These are phyloP conservation scores for Mucor racemosus DNA, from an alignment of 371 early-diverging fungal genomes.

Conservation along the genomic window DNA sequence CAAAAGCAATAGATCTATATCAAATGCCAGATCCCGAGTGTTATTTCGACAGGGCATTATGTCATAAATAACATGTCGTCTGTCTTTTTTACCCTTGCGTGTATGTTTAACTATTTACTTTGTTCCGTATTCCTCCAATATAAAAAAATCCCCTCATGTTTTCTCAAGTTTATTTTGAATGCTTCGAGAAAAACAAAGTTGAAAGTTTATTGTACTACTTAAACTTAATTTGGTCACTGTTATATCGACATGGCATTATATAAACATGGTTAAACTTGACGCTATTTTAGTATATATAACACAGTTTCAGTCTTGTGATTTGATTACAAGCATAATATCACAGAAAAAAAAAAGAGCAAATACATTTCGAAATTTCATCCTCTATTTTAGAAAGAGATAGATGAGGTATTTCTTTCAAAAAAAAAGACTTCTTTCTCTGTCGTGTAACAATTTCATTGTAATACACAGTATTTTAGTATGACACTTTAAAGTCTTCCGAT, in stretches of 20 bases:
- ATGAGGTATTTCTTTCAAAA: not conserved
- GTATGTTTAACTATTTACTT: not conserved
- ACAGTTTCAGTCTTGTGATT: slow-evolving; percentile 1
- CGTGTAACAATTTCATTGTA: not conserved
- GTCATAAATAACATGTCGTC: not conserved
- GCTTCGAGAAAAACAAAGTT: not conserved
- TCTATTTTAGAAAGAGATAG: not conserved
- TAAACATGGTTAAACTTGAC: not conserved
- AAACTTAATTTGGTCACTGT: not conserved
- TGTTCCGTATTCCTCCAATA: not conserved
- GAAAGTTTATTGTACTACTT: not conserved
- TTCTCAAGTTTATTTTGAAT: not conserved
- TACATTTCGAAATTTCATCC: not conserved
- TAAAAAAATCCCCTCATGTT: not conserved
- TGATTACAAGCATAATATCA: not conserved
- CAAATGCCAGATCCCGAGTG: not conserved
- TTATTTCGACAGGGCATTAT: not conserved
- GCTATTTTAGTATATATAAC: not conserved
- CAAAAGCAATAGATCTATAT: not conserved
- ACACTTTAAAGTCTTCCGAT: slow-evolving; percentile 1
- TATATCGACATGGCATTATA: not conserved
- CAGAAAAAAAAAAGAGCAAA: not conserved
- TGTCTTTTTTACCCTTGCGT: too few relatives aligned
- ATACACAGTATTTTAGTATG: not conserved
- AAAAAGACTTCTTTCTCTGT: not conserved